phyloP scores from a whole-genome alignment of 305 asterid genomes.

The Fraxinus velutina region DNA sequence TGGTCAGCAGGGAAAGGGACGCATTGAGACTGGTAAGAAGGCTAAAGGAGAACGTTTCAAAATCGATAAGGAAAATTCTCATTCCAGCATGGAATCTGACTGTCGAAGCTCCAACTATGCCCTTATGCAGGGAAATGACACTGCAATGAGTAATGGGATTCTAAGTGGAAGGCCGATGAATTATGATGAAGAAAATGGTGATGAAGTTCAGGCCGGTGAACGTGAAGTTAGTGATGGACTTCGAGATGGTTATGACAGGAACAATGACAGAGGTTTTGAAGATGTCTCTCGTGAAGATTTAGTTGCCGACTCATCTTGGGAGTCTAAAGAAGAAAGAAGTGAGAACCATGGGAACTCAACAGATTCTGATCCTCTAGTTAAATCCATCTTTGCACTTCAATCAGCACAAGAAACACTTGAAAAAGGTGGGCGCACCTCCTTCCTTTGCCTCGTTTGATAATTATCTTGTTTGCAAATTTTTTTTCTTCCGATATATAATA shows the following conservation, averaged over 20 bases:
- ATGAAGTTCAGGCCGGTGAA: constrained; percentile 43
- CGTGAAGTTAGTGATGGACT: constrained; percentile 33
- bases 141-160: constrained; percentile 44
- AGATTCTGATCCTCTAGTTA: constrained; percentile 47
- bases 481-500: constrained; percentile 11
- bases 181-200: constrained; percentile 50
- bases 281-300: constrained; percentile 43
- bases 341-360: constrained; percentile 41
- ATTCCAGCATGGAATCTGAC: constrained; percentile 93
- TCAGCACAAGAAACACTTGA: constrained; percentile 55
- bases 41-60: constrained; percentile 67
- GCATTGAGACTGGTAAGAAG: constrained; percentile 49
- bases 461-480: constrained; percentile 10
- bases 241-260: constrained; percentile 37
- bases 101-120: constrained; percentile 64
- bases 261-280: constrained; percentile 41
- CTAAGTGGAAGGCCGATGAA: constrained; percentile 37
- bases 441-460: background rate
- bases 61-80: constrained; percentile 83
- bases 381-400: constrained; percentile 48
- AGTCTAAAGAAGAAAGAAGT: constrained; percentile 42
- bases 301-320: constrained; percentile 54
- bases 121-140: constrained; percentile 54
- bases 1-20: constrained; percentile 43
- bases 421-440: constrained; percentile 42